Percentiles rank a stretch among this genome's conserved stretches.
Conservation (phyloP, 148 eudicot species). For the Simmondsia chinensis region DNA sequence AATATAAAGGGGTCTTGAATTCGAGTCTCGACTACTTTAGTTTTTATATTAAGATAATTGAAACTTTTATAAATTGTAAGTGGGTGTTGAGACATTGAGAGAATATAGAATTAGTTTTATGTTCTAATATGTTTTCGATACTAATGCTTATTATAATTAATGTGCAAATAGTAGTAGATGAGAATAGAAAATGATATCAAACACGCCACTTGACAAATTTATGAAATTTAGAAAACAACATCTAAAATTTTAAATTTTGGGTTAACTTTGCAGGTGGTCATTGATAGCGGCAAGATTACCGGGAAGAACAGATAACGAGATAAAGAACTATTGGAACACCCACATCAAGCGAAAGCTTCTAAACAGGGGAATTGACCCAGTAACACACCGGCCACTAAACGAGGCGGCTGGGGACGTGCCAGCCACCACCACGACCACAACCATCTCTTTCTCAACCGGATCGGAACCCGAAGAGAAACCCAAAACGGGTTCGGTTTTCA, state of each 20-base stretch:
- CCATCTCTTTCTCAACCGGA: slow-evolving; percentile 53
- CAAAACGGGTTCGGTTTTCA: slow-evolving; percentile 11
- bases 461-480: slow-evolving; percentile 4
- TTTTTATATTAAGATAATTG: too few relatives aligned
- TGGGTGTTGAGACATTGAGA: too few relatives aligned
- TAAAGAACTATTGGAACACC: slow-evolving; percentile 93
- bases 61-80: too few relatives aligned
- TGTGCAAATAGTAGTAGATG: too few relatives aligned
- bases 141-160: too few relatives aligned
- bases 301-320: slow-evolving; percentile 88
- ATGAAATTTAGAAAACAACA: too few relatives aligned
- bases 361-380: slow-evolving; percentile 82
- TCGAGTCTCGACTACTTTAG: too few relatives aligned
- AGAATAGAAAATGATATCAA: too few relatives aligned
- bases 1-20: too few relatives aligned
- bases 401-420: slow-evolving; percentile 9
- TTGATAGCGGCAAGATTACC: slow-evolving; percentile 88
- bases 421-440: slow-evolving; percentile 10
- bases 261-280: slow-evolving; percentile 56
- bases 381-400: slow-evolving; percentile 56
- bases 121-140: too few relatives aligned
- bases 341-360: slow-evolving; percentile 82
- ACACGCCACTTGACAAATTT: too few relatives aligned
- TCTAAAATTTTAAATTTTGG: not conserved
- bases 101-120: too few relatives aligned